Percentiles rank a stretch among this genome's conserved stretches.
These are phyloP conservation scores for Datura wrightii DNA, from an alignment of 257 asterid genomes.

Conservation along the genomic window DNA sequence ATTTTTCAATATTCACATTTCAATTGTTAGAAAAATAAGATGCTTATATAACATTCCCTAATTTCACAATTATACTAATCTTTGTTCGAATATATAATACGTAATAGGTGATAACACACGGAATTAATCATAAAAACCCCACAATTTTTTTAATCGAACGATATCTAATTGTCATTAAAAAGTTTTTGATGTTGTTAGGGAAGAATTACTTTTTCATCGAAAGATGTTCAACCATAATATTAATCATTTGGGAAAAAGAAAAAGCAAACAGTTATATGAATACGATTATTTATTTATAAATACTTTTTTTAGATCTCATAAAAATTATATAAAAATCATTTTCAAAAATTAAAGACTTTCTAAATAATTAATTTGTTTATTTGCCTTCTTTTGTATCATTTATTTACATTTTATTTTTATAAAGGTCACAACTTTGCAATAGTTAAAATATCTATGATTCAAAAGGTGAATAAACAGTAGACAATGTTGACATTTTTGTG, in stretches of 20 bases:
- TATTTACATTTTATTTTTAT: background rate
- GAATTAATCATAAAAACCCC: rapidly evolving
- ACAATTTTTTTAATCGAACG: no score
- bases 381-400: background rate
- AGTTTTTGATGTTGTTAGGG: no score
- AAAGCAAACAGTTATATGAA: no score
- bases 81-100: background rate
- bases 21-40: background rate
- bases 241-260: no score
- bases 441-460: background rate
- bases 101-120: background rate
- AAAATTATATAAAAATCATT: no score
- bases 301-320: no score
- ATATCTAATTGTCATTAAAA: no score
- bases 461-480: constrained; percentile 19
- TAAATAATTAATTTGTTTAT: no score
- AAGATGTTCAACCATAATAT: background rate
- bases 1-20: background rate
- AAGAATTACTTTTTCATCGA: background rate
- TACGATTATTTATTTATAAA: no score
- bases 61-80: no score
- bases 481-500: background rate
- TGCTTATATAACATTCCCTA: background rate
- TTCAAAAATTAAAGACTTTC: no score
- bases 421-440: background rate